Evolutionary conservation across 2,329 filamentous ascomycete genomes (phyloP).

Genomic region (Apiospora koreana): DNA sequence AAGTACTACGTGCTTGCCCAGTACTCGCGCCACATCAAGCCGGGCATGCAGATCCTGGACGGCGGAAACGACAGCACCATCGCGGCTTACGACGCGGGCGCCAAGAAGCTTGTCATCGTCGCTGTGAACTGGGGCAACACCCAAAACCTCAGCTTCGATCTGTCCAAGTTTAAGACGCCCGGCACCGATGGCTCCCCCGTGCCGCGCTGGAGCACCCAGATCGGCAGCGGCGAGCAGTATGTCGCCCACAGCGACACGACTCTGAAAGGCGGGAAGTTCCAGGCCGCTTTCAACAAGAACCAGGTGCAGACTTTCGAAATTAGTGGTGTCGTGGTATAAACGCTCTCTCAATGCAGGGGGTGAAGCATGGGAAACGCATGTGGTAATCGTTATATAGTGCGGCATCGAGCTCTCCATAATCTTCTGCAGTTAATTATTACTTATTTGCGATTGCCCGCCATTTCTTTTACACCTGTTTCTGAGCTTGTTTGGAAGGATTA

Average conservation of each 20-base stretch:
- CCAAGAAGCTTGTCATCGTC: conserved; percentile 21
- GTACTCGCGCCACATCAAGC: conserved; percentile 41
- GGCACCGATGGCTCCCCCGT: conserved; percentile 34
- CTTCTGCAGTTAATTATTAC: not conserved
- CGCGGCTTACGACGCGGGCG: conserved; percentile 39
- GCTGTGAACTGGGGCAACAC: conserved; percentile 37
- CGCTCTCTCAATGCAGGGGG: not conserved
- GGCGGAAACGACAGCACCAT: conserved; percentile 36
- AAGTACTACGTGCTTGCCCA: conserved; percentile 46
- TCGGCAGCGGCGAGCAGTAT: conserved; percentile 37
- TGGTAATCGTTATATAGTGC: not conserved
- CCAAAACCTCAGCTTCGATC: conserved; percentile 41
- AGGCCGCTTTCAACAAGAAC: conserved; percentile 36
- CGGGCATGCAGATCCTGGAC: conserved; percentile 41
- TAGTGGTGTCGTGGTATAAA: conserved; percentile 10
- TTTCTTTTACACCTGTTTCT: not conserved
- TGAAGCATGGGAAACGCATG: not conserved
- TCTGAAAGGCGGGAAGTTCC: conserved; percentile 37
- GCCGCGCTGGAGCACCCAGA: conserved; percentile 38
- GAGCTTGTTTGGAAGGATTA: not conserved
- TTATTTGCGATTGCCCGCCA: not conserved
- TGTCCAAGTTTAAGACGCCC: conserved; percentile 34
- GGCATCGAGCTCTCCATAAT: not conserved
- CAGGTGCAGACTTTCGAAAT: conserved; percentile 42
- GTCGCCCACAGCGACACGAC: conserved; percentile 32